Base-by-base conservation (phyloP, 495 filamentous ascomycete species). In the Entonaema liquescens region DNA sequence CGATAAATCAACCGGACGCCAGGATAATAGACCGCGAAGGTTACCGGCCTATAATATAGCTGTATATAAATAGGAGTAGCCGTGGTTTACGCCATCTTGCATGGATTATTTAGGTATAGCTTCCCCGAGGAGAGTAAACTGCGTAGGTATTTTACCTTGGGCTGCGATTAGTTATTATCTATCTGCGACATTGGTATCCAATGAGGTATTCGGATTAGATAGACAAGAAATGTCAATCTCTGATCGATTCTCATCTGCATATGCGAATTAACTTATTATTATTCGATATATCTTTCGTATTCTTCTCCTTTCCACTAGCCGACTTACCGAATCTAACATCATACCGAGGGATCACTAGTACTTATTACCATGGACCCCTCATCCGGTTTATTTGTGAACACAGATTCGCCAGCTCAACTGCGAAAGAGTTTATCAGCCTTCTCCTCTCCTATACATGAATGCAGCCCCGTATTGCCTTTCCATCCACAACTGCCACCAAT, bases 321-420 rank as follows among this genome's bases (percentile, higher is more conserved):
- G 58, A 49, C n/a, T n/a, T 59, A 70, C 19, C 54, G 25, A 7
- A 1, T 35, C 35, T 31, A 29, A 57, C 28, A 8, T 38, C 65
- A 31, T 12, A 52, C 28, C 40, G n/a, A 57, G 38, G 54, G 1
- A 33, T 19, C 11, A 25, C 23, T n/a, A 44, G 35, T 52, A 62
- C 58, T 62, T 71, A 59, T 67, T 31, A 49, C 28, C 23, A 72
- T 72, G 69, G 31, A 64, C 49, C 44, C 44, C 50, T 59, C 59
- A 3, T 56, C 55, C 28, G 53, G 60, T 19, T 57, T 40, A 13
- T 64, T 1, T 33, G 47, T 68, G 29, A 9, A 68, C 25, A 54
- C 64, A 26, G 59, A 49, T 55, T 55, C 55, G 17, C 19, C 59
- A 49, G 47, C 23, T 8, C 69, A 56, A 25, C 15, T 42, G 3